Base-by-base conservation (phyloP, 257 asterid species). In the Scutellaria galericulata region DNA sequence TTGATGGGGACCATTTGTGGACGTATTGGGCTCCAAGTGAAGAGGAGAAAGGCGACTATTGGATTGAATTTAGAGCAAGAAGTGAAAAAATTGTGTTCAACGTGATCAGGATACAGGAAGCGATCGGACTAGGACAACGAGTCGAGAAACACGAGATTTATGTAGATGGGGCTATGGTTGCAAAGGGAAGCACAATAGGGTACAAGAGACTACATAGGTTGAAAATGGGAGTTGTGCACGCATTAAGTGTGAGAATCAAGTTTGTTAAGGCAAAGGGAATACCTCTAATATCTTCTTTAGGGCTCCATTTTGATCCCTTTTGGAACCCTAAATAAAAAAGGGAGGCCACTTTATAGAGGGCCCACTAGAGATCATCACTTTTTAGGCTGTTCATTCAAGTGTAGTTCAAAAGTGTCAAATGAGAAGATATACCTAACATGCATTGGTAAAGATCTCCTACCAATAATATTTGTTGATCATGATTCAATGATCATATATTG, bases 21-120 rank as follows among this genome's bases (percentile, higher is more conserved):
- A 91, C 96, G 0, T 91, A 91, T 59, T 94, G 99, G 99, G 89
- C 90, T 3, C 97, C 99, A 0, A 75, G 64, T 0, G 99, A 91
- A 4, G 81, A 75, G 0, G 72, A 83, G 45, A 58, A 41, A 37
- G 65, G 59, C 0, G 56, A 78, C 2, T 76, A 83, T 14, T 89
- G 98, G 99, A 87, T 94, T n/a, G 95, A 88, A 10, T 61, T 94
- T 12, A 80, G n/a, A 31, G 61, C 89, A 0, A 68, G 7, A 27
- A 64, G 53, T 9, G 86, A 72, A 18, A 64, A 69, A 55, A 40
- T 94, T n/a, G 74, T 18, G 45, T 94, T 94, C 74, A 94, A 94
- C 5, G 98, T 93, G 85, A 52, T 93, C 1, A 72, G 96, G 71
- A 85, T 94, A 64, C 99, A 94, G 82, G 99, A 94, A 76, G 98